Evolutionary conservation across 768 basidiomycete species (phyloP).

Genomic region (Kwoniella europaea): DNA sequence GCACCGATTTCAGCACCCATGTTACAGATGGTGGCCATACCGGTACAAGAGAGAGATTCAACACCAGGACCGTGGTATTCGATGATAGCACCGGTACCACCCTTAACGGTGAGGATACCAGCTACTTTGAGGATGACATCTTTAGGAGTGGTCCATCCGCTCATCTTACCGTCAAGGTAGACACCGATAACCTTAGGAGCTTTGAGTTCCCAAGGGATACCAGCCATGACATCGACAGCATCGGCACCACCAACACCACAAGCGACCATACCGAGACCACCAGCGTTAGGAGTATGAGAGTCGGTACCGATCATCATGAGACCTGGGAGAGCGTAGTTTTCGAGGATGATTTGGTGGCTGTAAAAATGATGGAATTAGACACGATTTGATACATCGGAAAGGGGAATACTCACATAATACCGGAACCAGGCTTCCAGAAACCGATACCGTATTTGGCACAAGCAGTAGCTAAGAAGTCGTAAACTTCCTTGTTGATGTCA

Average conservation of each 20-base stretch:
- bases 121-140: conserved; percentile 99
- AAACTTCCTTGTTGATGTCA: conserved; percentile 95
- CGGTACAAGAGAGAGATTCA: conserved; percentile 93
- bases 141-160: conserved; percentile 98
- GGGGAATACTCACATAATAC: conserved; percentile 70
- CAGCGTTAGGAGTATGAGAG: conserved; percentile 98
- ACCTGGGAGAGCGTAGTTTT: conserved; percentile 99
- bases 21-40: conserved; percentile 99
- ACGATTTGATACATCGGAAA: background rate
- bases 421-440: conserved; percentile 99
- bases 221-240: conserved; percentile 98
- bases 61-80: conserved; percentile 96
- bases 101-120: conserved; percentile 98
- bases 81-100: conserved; percentile 97
- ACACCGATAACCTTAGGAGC: conserved; percentile 99
- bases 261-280: conserved; percentile 98
- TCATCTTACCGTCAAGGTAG: conserved; percentile 89
- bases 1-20: conserved; percentile 99
- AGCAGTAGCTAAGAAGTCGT: conserved; percentile 96
- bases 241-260: conserved; percentile 99
- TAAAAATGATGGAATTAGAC: background rate
- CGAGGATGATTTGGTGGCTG: conserved; percentile 91
- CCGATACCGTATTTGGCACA: conserved; percentile 98
- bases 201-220: conserved; percentile 97
- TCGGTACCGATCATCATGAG: conserved; percentile 99